These are phyloP conservation scores for Plasmodium malariae DNA, from an alignment of 169 alveolate genomes.

Conservation along the genomic window DNA sequence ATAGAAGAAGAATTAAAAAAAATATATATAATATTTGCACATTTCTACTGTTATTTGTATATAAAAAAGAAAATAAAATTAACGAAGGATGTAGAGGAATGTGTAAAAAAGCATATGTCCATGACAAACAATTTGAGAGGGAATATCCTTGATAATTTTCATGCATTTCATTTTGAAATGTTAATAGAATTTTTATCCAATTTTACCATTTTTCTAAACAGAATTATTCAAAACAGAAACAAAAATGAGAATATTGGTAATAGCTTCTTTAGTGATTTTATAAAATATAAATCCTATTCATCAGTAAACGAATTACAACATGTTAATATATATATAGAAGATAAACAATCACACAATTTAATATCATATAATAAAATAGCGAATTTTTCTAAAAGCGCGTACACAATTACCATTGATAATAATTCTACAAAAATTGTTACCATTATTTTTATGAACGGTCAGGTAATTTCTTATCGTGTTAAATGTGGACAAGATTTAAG, in stretches of 20 bases:
- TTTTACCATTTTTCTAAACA: background rate
- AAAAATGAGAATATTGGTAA: background rate
- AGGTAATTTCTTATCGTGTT: background rate
- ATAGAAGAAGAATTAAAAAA: conserved; percentile 10
- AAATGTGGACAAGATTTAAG: conserved; percentile 2
- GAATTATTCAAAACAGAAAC: background rate
- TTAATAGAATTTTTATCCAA: background rate
- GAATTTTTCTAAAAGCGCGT: background rate
- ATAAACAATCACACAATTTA: background rate
- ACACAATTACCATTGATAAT: background rate
- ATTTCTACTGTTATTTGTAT: conserved; percentile 8
- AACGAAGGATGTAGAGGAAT: background rate
- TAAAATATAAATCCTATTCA: background rate
- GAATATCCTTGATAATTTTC: background rate
- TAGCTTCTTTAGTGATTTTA: background rate
- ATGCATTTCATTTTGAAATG: background rate
- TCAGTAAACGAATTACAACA: background rate
- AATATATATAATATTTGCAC: conserved; percentile 1
- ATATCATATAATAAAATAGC: background rate
- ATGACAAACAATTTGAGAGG: background rate
- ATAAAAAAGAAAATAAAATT: background rate
- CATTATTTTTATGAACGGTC: conserved; percentile 1
- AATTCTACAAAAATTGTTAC: background rate
- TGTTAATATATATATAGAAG: background rate
- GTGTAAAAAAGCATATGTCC: background rate